These are phyloP conservation scores for Ascoidea asiatica DNA, from an alignment of 805 yeast genomes.

Conservation along the genomic window DNA sequence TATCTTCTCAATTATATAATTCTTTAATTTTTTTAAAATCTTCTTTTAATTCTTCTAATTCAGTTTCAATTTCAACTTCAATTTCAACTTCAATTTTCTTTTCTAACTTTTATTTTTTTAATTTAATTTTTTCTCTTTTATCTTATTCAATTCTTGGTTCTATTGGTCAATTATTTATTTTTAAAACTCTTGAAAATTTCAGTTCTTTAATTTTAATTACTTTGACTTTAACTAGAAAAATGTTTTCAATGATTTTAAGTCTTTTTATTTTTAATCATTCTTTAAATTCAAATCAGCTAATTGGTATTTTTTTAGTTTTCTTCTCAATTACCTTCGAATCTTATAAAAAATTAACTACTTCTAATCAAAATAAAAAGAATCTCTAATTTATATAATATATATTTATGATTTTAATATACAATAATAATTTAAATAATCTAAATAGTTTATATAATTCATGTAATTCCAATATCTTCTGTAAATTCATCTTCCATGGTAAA, in stretches of 20 bases:
- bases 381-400: no score
- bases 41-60: slow-evolving; percentile 34
- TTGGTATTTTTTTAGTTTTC: slow-evolving; percentile 70
- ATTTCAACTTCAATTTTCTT: no score
- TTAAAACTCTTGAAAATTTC: slow-evolving; percentile 67
- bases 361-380: no score
- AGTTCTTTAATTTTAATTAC: slow-evolving; percentile 81
- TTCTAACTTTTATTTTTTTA: no score
- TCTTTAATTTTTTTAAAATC: slow-evolving; percentile 25
- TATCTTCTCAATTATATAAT: slow-evolving; percentile 36
- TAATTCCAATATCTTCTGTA: no score
- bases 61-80: slow-evolving; percentile 34
- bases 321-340: slow-evolving; percentile 81
- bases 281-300: slow-evolving; percentile 54
- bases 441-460: no score
- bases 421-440: no score
- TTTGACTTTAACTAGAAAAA: slow-evolving; percentile 91
- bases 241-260: slow-evolving; percentile 87
- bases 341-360: no score
- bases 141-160: slow-evolving; percentile 73
- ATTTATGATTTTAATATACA: no score
- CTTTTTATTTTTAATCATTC: slow-evolving; percentile 79
- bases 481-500: no score
- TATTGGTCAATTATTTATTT: slow-evolving; percentile 89
- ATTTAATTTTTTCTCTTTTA: slow-evolving; percentile 17